Evolutionary conservation across 352 stramenopile genomes (phyloP).

Genomic region (Elongisporangium anandrum): DNA sequence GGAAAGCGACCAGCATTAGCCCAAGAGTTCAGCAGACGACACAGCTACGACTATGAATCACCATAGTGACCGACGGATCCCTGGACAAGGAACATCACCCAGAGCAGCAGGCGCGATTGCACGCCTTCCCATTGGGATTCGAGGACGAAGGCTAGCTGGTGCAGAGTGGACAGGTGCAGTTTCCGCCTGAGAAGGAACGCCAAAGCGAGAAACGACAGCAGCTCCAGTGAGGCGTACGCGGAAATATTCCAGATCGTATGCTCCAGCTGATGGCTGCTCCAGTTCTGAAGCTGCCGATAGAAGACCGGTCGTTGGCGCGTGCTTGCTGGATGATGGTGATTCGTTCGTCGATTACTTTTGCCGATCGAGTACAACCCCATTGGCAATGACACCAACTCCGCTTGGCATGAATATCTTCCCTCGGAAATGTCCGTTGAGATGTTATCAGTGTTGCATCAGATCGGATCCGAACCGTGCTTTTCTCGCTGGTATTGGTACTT

Average conservation of each 20-base stretch:
- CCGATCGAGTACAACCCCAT: too few species aligned
- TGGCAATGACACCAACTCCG: too few species aligned
- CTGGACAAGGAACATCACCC: constrained; percentile 35
- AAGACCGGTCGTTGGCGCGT: constrained; percentile 9
- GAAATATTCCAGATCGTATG: constrained; percentile 26
- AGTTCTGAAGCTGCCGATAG: constrained; percentile 11
- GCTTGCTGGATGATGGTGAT: too few species aligned
- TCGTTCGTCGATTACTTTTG: too few species aligned
- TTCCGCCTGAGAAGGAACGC: constrained; percentile 14
- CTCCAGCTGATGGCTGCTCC: constrained; percentile 6
- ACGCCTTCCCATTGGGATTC: constrained; percentile 28
- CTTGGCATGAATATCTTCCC: too few species aligned
- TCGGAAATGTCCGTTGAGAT: background rate
- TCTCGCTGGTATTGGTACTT: too few species aligned
- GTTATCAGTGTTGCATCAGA: background rate
- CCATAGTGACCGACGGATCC: constrained; percentile 25
- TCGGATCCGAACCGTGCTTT: too few species aligned
- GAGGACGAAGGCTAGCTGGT: constrained; percentile 36
- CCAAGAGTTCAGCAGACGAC: too few species aligned
- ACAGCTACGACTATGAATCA: background rate
- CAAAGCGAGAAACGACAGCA: constrained; percentile 18
- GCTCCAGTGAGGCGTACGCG: constrained; percentile 20
- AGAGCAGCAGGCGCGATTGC: constrained; percentile 38
- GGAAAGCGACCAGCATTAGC: too few species aligned
- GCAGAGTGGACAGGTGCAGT: constrained; percentile 17